phyloP scores from a whole-genome alignment of 495 filamentous ascomycete species.

The Letharia lupina region DNA sequence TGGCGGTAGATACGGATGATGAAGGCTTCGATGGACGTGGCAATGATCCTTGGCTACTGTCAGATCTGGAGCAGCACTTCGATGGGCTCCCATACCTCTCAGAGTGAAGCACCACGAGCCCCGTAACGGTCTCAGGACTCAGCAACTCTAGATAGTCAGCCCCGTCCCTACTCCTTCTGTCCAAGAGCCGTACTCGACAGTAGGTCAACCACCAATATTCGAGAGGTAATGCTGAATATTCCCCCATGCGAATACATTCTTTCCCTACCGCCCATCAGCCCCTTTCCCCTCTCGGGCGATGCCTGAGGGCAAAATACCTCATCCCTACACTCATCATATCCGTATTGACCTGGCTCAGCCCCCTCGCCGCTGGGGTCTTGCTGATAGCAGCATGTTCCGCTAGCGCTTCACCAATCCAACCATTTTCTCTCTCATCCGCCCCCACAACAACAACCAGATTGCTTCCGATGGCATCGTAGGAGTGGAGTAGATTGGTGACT shows the following conservation, averaged over 20 bases:
- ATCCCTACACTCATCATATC: constrained; percentile 80
- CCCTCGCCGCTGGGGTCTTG: constrained; percentile 64
- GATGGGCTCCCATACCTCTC: constrained; percentile 46
- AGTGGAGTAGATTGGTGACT: constrained; percentile 88
- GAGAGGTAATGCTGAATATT: constrained; percentile 91
- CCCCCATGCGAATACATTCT: constrained; percentile 85
- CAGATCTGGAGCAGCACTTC: constrained; percentile 11
- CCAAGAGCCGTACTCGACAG: constrained; percentile 50
- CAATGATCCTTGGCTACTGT: constrained; percentile 50
- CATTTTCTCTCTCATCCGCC: constrained; percentile 90
- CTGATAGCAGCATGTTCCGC: constrained; percentile 90
- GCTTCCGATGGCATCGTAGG: constrained; percentile 91
- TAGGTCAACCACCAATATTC: constrained; percentile 89
- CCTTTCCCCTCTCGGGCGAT: neutral
- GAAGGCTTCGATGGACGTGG: constrained; percentile 89
- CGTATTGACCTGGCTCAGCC: constrained; percentile 86
- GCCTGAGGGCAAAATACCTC: constrained; percentile 32
- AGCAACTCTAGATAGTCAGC: constrained; percentile 47
- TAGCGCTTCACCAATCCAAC: constrained; percentile 84
- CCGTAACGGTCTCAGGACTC: constrained; percentile 77
- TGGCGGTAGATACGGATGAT: constrained; percentile 90
- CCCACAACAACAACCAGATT: constrained; percentile 84
- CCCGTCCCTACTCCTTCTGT: neutral
- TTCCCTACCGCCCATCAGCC: constrained; percentile 42
- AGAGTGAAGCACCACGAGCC: constrained; percentile 80